Evolutionary conservation across 352 stramenopile genomes (phyloP), one percentile per base, ranked within the genome.

Genomic region (Elongisporangium prolatum): DNA sequence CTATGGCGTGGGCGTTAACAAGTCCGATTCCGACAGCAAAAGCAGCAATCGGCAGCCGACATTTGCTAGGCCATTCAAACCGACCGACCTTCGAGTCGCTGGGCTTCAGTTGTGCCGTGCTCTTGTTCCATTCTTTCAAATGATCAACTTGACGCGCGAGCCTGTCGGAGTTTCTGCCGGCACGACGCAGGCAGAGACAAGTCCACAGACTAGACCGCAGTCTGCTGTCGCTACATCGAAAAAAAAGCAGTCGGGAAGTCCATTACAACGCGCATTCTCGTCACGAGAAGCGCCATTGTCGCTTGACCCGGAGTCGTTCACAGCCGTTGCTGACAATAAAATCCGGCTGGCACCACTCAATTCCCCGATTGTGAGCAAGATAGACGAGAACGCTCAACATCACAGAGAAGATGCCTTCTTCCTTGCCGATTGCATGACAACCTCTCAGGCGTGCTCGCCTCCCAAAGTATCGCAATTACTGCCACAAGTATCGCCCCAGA

Each of bases 41-140:
- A 71, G 57, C 50, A 55, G 34, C 54, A 67, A 60, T 6, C 60
- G 21, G 6, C 21, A 44, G 18, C 56, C 59, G 60, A 50, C 25
- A 47, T 11, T 28, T 18, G 56, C 56, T 48, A 60, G 40, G 11
- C 74, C 90, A 60, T 91, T 89, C 57, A 83, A 67, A 38, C 64
- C 71, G 14, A 53, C 64, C n/a, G 83, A 93, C 48, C 52, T 91
- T n/a, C 60, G 73, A 24, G 11, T 53, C 5, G 78, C 80, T 10
- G 80, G 83, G 1, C 53, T 69, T 0, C 79, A 77, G 21, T 69
- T 93, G 22, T 87, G 80, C 50, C 68, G 79, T 21, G 67, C 77
- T 16, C 54, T 93, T 21, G 66, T 83, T 25, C 77, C 74, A 11
- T 93, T 89, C 50, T 74, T 77, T 3, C 78, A 86, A 18, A 66